phyloP scores from a whole-genome alignment of 176 grass and related monocot species.

The Avena eriantha region DNA sequence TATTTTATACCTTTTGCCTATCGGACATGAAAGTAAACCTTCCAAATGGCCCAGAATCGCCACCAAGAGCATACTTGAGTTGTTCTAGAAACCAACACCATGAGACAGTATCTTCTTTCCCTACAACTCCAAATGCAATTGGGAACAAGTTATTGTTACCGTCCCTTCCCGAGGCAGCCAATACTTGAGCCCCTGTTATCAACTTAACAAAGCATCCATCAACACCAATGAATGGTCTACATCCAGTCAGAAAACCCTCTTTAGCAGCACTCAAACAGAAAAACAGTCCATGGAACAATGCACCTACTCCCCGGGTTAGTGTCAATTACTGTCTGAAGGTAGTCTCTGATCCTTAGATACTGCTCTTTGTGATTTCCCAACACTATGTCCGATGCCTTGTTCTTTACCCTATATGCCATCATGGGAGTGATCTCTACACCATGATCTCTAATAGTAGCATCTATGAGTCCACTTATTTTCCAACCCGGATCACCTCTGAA shows the following conservation, averaged over 20 bases:
- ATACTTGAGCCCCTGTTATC: background rate
- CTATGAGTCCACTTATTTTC: background rate
- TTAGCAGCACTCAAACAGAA: background rate
- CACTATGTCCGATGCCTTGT: background rate
- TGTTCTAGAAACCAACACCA: conserved; percentile 1
- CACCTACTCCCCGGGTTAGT: background rate
- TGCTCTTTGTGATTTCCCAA: background rate
- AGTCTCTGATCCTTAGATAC: background rate
- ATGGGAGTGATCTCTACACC: too few relatives aligned
- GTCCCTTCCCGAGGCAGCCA: background rate
- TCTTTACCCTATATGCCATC: background rate
- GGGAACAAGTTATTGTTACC: background rate
- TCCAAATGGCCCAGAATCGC: background rate
- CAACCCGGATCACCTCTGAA: background rate
- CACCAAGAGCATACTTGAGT: background rate
- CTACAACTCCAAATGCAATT: background rate
- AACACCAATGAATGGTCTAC: background rate
- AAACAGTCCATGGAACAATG: background rate
- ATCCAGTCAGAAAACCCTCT: background rate
- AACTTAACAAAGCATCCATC: background rate
- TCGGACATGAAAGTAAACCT: background rate
- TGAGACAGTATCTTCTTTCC: background rate
- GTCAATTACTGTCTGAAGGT: background rate
- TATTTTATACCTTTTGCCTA: background rate
- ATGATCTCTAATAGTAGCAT: background rate